Conservation (phyloP, 2,329 filamentous ascomycete genomes). For the Xylaria polymorpha region DNA sequence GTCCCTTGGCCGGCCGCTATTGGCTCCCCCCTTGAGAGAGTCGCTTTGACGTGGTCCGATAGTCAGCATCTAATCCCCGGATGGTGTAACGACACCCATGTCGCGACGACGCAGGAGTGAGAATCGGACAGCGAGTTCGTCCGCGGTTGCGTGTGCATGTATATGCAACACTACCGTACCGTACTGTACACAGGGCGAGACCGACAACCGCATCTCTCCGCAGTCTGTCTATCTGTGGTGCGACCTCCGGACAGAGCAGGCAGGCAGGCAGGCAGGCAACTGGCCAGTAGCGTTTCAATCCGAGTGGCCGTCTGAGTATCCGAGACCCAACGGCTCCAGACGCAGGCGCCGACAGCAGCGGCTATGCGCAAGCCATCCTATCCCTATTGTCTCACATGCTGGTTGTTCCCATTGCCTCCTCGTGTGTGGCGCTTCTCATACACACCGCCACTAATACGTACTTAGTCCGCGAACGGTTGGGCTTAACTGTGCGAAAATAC, state of each 20-base stretch:
- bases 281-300: neutral
- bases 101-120: neutral
- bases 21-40: conserved; percentile 12
- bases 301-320: neutral
- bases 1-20: neutral
- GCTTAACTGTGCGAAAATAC: neutral
- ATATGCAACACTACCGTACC: too few relatives aligned
- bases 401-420: neutral
- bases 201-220: conserved; percentile 3
- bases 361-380: neutral
- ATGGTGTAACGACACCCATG: conserved; percentile 14
- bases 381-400: neutral
- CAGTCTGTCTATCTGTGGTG: neutral
- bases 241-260: neutral
- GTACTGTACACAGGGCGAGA: neutral
- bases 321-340: neutral
- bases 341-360: conserved; percentile 1
- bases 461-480: conserved; percentile 1
- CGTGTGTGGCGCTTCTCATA: neutral
- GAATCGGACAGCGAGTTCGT: conserved; percentile 21
- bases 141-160: neutral
- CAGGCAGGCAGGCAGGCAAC: neutral
- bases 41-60: conserved; percentile 19
- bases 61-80: conserved; percentile 2
- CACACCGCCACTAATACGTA: conserved; percentile 10